Evolutionary conservation across 768 basidiomycete species (phyloP), one percentile per base, ranked within the genome.

Genomic region (Amanita polypyramis): DNA sequence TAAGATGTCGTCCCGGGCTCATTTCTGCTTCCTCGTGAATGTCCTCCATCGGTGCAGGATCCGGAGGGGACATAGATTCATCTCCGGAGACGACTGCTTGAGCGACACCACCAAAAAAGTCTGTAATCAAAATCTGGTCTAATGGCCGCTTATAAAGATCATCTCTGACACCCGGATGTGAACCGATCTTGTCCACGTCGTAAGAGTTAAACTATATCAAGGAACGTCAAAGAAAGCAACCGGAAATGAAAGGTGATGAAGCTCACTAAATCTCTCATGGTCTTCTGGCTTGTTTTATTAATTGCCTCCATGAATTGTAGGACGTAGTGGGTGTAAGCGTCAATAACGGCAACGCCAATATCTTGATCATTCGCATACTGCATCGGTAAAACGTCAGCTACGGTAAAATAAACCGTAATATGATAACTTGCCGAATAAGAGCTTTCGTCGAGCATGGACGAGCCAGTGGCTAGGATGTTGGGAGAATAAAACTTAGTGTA

Each of bases 301-400:
- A 95, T 82, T 14, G 78, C 76, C 62, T 98, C 96, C 74, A 99
- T 82, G 62, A 80, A 93, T 53, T 92, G 77, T 8, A 99, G 77
- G 23, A 94, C 72, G 57, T 86, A 85, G 65, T 98, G 96, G 0
- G 95, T 98, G 60, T 80, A 99, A 11, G 81, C 79, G 61, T 99
- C 96, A 52, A 97, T 96, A 42, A 99, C 93, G 0, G 92, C 83
- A 0, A 98, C 90, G 2, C 96, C 96, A 23, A 99, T 82, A 54
- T 97, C 95, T 30, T 82, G 70, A 67, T 99, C 96, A 58, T 88
- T 90, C 60, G 90, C 86, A 56, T 97, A 82, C 92, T 97, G 55
- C 10, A 34, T 12, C n/a, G 36, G 35, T 15, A 30, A 47, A 30
- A 15, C 21, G 21, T 45, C 35, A 45, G 34, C 15, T 36, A 34